These are phyloP conservation scores for Boletus rufocinnamomeus DNA, from an alignment of 768 basidiomycete species.

Conservation along the genomic window DNA sequence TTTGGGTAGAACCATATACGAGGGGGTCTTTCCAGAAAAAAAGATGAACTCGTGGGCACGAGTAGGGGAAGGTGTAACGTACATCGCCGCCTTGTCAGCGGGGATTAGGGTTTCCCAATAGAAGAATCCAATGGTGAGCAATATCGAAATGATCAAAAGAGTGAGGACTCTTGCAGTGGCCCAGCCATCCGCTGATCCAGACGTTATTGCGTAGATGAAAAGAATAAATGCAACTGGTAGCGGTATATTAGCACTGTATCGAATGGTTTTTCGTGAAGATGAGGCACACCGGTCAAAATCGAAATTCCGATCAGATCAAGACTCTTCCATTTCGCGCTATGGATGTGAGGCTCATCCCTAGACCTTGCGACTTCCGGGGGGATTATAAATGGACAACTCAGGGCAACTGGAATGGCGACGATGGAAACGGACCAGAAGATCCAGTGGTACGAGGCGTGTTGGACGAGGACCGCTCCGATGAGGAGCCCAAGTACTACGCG, in stretches of 20 bases:
- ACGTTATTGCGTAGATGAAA: slow-evolving; percentile 46
- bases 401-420: slow-evolving; percentile 36
- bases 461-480: slow-evolving; percentile 46
- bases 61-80: slow-evolving; percentile 14
- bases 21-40: slow-evolving; percentile 37
- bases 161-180: slow-evolving; percentile 43
- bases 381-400: slow-evolving; percentile 37
- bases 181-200: slow-evolving; percentile 55
- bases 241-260: not conserved
- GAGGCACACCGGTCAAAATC: slow-evolving; percentile 39
- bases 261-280: not conserved
- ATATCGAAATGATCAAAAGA: slow-evolving; percentile 47
- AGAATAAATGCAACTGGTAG: slow-evolving; percentile 38
- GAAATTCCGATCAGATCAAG: too few relatives aligned
- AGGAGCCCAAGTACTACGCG: slow-evolving; percentile 42
- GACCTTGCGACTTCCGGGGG: slow-evolving; percentile 26
- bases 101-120: slow-evolving; percentile 49
- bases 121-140: slow-evolving; percentile 47
- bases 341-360: not conserved
- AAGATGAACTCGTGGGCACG: not conserved
- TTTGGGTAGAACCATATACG: slow-evolving; percentile 45
- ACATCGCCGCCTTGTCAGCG: slow-evolving; percentile 45
- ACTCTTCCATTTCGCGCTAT: slow-evolving; percentile 14
- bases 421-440: slow-evolving; percentile 52
- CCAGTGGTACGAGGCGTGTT: slow-evolving; percentile 48